These are phyloP conservation scores for Eutreptiella sp. DNA, from an alignment of 208 protist genomes.

Conservation along the genomic window DNA sequence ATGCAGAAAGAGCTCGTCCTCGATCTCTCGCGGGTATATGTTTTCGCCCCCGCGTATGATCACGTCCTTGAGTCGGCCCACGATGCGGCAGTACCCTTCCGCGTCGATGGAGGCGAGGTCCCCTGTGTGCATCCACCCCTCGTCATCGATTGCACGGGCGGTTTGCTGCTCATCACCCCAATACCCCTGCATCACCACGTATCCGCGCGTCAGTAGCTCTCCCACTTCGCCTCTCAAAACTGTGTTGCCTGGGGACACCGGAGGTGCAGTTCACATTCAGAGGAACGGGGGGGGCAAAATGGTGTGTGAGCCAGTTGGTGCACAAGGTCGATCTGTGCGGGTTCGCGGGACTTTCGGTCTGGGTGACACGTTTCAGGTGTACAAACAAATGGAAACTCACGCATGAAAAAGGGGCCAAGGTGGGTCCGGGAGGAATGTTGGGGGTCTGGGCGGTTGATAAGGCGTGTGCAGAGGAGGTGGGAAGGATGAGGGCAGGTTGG, in stretches of 20 bases:
- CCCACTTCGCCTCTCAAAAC: conserved; percentile 26
- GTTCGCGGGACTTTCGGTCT: too few species aligned
- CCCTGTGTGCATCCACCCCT: conserved; percentile 50
- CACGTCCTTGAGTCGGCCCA: conserved; percentile 53
- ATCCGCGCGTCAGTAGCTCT: conserved; percentile 46
- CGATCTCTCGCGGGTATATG: conserved; percentile 51
- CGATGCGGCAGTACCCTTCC: conserved; percentile 45
- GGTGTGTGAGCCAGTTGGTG: too few species aligned
- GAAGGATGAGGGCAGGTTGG: too few species aligned
- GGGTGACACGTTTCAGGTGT: too few species aligned
- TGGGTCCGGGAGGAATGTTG: too few species aligned
- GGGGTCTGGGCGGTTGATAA: too few species aligned
- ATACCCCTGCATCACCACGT: conserved; percentile 52
- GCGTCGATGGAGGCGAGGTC: conserved; percentile 41
- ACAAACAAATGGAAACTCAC: too few species aligned
- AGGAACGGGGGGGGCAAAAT: too few species aligned
- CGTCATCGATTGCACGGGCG: conserved; percentile 21
- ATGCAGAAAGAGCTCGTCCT: conserved; percentile 45
- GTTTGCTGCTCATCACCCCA: conserved; percentile 35
- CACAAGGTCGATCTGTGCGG: too few species aligned
- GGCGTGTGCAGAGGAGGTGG: too few species aligned
- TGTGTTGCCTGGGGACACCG: conserved; percentile 15
- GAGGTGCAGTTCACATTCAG: too few species aligned
- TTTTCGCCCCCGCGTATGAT: conserved; percentile 63
- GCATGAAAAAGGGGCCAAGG: too few species aligned